Evolutionary conservation across 148 eudicot species (phyloP).

Genomic region (Silene conica): DNA sequence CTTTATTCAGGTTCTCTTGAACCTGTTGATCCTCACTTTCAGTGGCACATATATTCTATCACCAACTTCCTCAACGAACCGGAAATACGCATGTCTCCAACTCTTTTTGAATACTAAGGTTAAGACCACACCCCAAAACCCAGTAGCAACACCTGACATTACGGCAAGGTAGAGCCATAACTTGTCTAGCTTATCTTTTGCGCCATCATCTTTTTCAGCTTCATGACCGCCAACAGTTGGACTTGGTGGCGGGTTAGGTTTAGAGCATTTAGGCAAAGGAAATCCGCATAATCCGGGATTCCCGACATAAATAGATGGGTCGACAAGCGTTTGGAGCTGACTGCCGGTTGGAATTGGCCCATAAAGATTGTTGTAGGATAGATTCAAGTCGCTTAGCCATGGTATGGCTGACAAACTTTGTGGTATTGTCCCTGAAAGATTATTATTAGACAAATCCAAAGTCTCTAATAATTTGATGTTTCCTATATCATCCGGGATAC

Average conservation of each 20-base stretch:
- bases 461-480: slow-evolving; percentile 11
- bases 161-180: slow-evolving; percentile 7
- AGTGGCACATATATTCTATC: slow-evolving; percentile 8
- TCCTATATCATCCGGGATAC: slow-evolving; percentile 17
- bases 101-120: slow-evolving; percentile 18
- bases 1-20: too few species aligned
- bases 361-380: slow-evolving; percentile 24
- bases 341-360: slow-evolving; percentile 28
- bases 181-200: slow-evolving; percentile 5
- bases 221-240: not conserved
- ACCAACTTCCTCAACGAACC: slow-evolving; percentile 5
- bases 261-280: slow-evolving; percentile 27
- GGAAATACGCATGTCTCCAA: slow-evolving; percentile 22
- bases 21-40: not conserved
- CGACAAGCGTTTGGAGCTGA: slow-evolving; percentile 26
- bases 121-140: slow-evolving; percentile 27
- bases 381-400: slow-evolving; percentile 9
- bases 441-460: slow-evolving; percentile 25
- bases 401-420: slow-evolving; percentile 1
- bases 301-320: slow-evolving; percentile 30
- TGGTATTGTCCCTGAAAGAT: slow-evolving; percentile 27
- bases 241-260: not conserved
- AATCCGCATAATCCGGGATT: slow-evolving; percentile 41
- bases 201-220: not conserved
- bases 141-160: too few species aligned